A percentile compares a stretch with the other conserved stretches of the same genome.
Evolutionary conservation across 2,329 filamentous ascomycete species (phyloP).

Genomic region (Niveomyces coronatus): DNA sequence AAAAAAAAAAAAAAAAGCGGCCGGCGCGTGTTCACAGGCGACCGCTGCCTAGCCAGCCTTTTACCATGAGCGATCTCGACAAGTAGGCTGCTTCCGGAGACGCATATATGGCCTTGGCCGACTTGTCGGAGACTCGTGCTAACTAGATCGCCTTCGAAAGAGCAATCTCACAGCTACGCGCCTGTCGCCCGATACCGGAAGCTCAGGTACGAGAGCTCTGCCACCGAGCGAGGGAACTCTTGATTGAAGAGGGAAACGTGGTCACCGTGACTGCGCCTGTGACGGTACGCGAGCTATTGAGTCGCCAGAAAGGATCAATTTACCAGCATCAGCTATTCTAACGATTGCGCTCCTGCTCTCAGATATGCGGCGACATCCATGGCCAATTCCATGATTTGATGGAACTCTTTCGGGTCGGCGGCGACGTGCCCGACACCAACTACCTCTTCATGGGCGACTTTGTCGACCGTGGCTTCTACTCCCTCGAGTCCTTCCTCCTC

Average conservation of each 20-base stretch:
- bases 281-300: constrained; percentile 48
- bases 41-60: constrained; percentile 9
- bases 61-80: constrained; percentile 83
- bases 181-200: constrained; percentile 93
- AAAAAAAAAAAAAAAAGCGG: too few relatives aligned
- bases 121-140: not conserved
- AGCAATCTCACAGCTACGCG: constrained; percentile 89
- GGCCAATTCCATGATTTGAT: constrained; percentile 95
- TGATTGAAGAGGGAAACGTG: constrained; percentile 97
- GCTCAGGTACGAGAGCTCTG: constrained; percentile 91
- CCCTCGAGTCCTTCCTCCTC: constrained; percentile 90
- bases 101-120: not conserved
- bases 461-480: constrained; percentile 96
- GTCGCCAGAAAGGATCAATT: not conserved
- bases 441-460: constrained; percentile 99
- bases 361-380: constrained; percentile 96
- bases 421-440: constrained; percentile 89
- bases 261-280: constrained; percentile 92
- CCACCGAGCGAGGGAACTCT: constrained; percentile 88
- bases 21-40: constrained; percentile 15
- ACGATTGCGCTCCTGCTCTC: too few relatives aligned
- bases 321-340: too few relatives aligned
- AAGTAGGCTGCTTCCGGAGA: constrained; percentile 47
- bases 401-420: constrained; percentile 90
- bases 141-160: constrained; percentile 39